Evolutionary conservation across 2,329 filamentous ascomycete genomes (phyloP), one percentile per base, ranked within the genome.

Genomic region (Aspergillus sp.): DNA sequence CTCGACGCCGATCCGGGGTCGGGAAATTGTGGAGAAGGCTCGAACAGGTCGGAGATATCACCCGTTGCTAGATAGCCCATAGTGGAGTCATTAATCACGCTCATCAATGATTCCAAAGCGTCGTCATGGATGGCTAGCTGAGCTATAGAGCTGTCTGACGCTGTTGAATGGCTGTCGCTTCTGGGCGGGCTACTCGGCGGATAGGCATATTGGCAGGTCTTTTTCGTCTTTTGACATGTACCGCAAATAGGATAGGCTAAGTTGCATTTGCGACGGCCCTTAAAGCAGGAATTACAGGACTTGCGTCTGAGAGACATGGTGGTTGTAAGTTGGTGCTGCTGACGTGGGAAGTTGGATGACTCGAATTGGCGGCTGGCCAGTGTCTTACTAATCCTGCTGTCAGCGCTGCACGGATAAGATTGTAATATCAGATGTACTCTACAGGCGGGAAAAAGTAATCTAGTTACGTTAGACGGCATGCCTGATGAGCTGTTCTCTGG

Each of bases 291-390:
- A 30, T 50, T 36, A 22, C 53, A 55, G 7, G 53, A 50, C 15
- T 49, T 55, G 17, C 53, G 53, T 36, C 53, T 45, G 4, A 55
- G 26, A 18, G 53, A 55, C 53, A 55, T 43, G 17, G 30, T 48
- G 45, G 3, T 48, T 15, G 12, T 4, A 24, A 22, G 7, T 11
- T 9, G 8, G 3, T 11, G 26, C 3, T 30, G 26, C 3, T 30
- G 24, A 24, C 24, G 24, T 24, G 24, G 7, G 24, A 7, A 24
- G 24, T 24, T 24, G 24, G 24, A 24, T 24, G 5, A 7, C 24
- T 24, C 4, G 24, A 24, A 24, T 1, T 24, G 24, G 24, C 24
- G 24, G 5, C 24, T 24, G 24, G 5, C 7, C 24, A 24, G 24
- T 5, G 24, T 24, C 5, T 24, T 24, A 24, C 24, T 24, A 24